Percentiles rank a stretch among this genome's conserved stretches.
These are phyloP conservation scores for Didymella pomorum DNA, from an alignment of 2,329 filamentous ascomycete genomes.

Conservation along the genomic window DNA sequence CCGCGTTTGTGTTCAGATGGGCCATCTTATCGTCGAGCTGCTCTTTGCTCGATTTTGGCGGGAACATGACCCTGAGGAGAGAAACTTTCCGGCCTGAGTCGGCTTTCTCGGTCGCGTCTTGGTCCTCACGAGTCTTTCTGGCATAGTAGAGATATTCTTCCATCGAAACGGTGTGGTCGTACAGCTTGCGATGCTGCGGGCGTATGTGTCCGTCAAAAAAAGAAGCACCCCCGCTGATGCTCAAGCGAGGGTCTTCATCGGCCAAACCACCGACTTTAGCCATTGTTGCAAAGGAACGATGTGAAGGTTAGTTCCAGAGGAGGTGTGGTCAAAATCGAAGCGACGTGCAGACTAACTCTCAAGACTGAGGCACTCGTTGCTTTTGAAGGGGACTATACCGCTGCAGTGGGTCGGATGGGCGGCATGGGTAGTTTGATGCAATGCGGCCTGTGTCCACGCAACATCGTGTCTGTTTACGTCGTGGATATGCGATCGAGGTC, in stretches of 20 bases:
- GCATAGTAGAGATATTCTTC: constrained; percentile 55
- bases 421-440: not conserved
- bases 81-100: not conserved
- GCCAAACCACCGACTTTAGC: constrained; percentile 10
- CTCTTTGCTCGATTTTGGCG: not conserved
- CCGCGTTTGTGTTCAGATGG: constrained; percentile 1
- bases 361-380: not conserved
- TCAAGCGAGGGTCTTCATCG: constrained; percentile 10
- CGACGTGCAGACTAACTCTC: not conserved
- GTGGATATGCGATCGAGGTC: not conserved
- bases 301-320: not conserved
- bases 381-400: not conserved
- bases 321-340: too few relatives aligned
- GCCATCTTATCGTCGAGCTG: constrained; percentile 10
- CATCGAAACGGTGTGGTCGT: constrained; percentile 27
- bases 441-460: not conserved
- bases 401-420: not conserved
- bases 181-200: constrained; percentile 12
- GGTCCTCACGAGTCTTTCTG: constrained; percentile 45
- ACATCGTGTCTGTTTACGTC: not conserved
- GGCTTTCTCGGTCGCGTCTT: constrained; percentile 30
- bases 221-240: constrained; percentile 1
- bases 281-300: not conserved
- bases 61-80: constrained; percentile 9
- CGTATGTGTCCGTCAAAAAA: not conserved